Percentiles rank a stretch among this genome's conserved stretches.
Conservation (phyloP, 2,329 filamentous ascomycete genomes). For the Botryotinia calthae region DNA sequence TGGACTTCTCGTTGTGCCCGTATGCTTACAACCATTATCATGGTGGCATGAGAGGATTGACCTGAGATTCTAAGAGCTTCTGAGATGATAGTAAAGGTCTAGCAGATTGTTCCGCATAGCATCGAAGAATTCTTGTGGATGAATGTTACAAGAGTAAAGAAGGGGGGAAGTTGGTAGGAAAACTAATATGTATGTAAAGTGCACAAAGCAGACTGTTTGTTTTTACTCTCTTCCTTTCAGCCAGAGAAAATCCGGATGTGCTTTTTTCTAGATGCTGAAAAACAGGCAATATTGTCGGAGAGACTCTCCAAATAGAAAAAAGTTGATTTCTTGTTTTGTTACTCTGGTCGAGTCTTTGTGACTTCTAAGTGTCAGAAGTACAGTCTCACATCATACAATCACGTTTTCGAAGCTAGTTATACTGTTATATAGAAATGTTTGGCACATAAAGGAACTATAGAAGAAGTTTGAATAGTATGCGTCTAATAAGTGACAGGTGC, state of each 20-base stretch:
- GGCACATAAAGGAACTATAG: not conserved
- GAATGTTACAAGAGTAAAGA: not conserved
- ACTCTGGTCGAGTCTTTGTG: not conserved
- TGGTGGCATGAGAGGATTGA: accelerated
- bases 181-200: not conserved
- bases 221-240: not conserved
- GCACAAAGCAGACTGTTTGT: accelerated
- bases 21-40: not conserved
- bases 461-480: not conserved
- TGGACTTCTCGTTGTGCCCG: not conserved
- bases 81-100: not conserved
- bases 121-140: not conserved
- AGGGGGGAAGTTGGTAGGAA: not conserved
- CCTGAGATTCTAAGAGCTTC: not conserved
- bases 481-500: not conserved
- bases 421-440: not conserved
- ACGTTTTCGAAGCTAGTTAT: not conserved
- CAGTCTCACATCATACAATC: not conserved
- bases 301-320: not conserved
- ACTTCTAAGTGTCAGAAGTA: not conserved
- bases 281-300: not conserved
- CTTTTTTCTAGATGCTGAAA: not conserved
- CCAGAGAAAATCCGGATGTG: accelerated
- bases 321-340: not conserved
- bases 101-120: accelerated